Evolutionary conservation across 1,139 yeast genomes (phyloP), one percentile per base, ranked within the genome.

Genomic region (Kodamaea fungicola): DNA sequence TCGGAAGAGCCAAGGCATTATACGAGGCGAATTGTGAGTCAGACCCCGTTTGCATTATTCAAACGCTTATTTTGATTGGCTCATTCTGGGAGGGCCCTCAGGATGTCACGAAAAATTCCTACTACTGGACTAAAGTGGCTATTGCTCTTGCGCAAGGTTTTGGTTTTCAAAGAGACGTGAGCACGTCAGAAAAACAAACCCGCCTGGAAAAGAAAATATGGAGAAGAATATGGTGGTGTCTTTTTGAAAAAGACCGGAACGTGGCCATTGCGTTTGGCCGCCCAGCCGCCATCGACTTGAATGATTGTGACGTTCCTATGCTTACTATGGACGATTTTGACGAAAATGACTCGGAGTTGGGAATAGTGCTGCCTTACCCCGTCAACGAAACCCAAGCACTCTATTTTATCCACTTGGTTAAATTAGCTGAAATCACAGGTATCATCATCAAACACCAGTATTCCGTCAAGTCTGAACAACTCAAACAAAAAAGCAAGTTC

Each of bases 31-130:
- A 79, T 45, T 80, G 80, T 51, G 95, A 86, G 58, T 70, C 75
- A 38, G 90, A 84, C 50, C 83, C 89, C 1, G 71, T 83, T 4
- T 69, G 80, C 3, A 62, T 83, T 12, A 73, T 85, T 8, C 86
- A 83, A 54, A 74, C 89, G 0, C 63, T 86, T 33, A 61, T 81
- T 26, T 65, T 85, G 32, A 74, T 86, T 43, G 80, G 85, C 2
- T 74, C 83, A 52, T 81, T 80, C 61, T 79, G 87, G 80, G 94
- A 83, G 48, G 87, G 87, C 6, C 86, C 88, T 8, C 89, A 85
- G 47, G 87, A 80, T 51, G 83, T 83, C 25, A 76, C 86, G 30
- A 80, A 81, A 42, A 85, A 83, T 53, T 79, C 83, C 2, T 83
- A 76, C 54, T 84, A 83, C 57, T 85, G 95, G 95, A 78, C 84